phyloP scores from a whole-genome alignment of 1,284 basidiomycete genomes.

The Ganoderma leucocontextum region DNA sequence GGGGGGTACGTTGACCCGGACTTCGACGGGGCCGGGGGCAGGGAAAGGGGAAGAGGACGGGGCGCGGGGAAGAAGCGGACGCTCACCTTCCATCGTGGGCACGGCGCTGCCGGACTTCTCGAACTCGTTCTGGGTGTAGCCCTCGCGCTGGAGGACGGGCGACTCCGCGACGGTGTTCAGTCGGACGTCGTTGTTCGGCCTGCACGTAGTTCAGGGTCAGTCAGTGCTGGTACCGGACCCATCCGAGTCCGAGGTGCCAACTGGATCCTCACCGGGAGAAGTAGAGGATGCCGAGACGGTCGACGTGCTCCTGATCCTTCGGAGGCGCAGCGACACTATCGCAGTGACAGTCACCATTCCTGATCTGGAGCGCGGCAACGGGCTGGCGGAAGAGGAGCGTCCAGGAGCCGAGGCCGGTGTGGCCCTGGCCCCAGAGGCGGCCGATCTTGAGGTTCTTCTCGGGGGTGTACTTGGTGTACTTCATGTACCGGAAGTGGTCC shows the following conservation, averaged over 20 bases:
- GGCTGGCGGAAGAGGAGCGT: constrained; percentile 56
- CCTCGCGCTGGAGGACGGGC: constrained; percentile 56
- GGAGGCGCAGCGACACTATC: constrained; percentile 56
- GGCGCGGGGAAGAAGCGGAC: not conserved
- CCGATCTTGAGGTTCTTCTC: constrained; percentile 53
- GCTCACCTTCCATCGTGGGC: constrained; percentile 54
- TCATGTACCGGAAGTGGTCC: constrained; percentile 65
- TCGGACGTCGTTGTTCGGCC: constrained; percentile 56
- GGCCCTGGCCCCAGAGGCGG: constrained; percentile 53
- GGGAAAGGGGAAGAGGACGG: not conserved
- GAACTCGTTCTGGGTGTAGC: constrained; percentile 58
- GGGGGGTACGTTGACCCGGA: not conserved
- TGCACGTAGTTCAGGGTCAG: constrained; percentile 18
- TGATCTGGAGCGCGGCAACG: constrained; percentile 54
- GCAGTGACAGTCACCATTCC: constrained; percentile 31
- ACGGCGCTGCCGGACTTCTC: constrained; percentile 53
- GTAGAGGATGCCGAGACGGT: constrained; percentile 61
- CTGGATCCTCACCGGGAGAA: constrained; percentile 50
- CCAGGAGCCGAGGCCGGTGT: constrained; percentile 58
- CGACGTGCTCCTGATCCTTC: constrained; percentile 59
- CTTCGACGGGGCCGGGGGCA: not conserved
- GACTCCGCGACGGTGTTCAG: constrained; percentile 53
- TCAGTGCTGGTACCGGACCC: not conserved
- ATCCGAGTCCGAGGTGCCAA: not conserved
- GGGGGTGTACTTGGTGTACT: constrained; percentile 55